Evolutionary conservation across 805 yeast species (phyloP), one percentile per base, ranked within the genome.

Genomic region (Candida verbasci): DNA sequence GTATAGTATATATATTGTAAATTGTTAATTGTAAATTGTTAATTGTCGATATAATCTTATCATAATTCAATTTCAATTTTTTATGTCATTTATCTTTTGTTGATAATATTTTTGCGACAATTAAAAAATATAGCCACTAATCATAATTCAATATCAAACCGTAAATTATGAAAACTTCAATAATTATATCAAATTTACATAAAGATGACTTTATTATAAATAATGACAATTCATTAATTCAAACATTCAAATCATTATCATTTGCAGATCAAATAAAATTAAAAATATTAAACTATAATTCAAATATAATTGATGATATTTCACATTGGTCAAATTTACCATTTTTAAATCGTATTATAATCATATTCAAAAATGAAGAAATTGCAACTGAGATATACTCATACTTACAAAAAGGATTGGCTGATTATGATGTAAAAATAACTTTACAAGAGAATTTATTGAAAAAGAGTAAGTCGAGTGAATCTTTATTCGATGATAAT

Each of bases 381-480:
- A 49, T 55, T 6, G 68, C 70, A 8, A 15, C 36, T 12, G 32
- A 41, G n/a, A 50, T 63, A 1, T 55, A 46, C 37, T 29, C 47
- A 10, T 52, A 38, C 37, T 49, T 64, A 35, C 32, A 27, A 11
- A 23, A 40, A 6, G 40, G 48, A 20, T 35, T 41, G 9, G 17
- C 27, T 3, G 21, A 44, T 11, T 34, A 34, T 9, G 39, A 43
- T 6, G 52, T 55, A 10, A 60, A 60, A 36, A 39, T 65, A 4
- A 44, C 60, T 6, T 48, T 65, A 18, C 71, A 65, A 44, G 69
- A 65, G 38, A 65, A 65, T 41, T 53, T 66, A 18, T 45, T 67
- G 26, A 47, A 49, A n/a, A 41, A 60, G 34, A 58, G 65, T 4
- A 60, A 58, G 34, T 60, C 65, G 34, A 44, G 43, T 29, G 65